phyloP scores from a whole-genome alignment of 768 basidiomycete genomes.

The Suillus weaverae region DNA sequence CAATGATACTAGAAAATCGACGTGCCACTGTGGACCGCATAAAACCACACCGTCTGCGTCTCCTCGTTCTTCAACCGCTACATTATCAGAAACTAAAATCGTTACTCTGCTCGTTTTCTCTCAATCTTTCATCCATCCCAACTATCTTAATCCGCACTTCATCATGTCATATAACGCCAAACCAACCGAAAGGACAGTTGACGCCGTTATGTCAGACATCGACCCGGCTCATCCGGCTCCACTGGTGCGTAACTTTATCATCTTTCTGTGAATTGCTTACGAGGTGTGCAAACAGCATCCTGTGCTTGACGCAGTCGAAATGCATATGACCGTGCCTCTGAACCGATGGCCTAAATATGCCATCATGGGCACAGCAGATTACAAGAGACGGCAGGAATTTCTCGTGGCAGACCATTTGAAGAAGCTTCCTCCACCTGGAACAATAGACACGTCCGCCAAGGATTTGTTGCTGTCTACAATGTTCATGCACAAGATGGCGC shows the following conservation, averaged over 20 bases:
- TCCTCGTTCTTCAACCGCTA: conserved; percentile 2
- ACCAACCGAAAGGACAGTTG: neutral
- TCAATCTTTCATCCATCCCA: conserved; percentile 6
- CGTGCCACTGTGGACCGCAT: conserved; percentile 31
- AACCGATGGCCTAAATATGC: neutral
- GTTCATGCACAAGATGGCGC: conserved; percentile 1
- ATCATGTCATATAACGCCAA: neutral
- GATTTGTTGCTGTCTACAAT: neutral
- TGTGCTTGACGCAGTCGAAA: conserved; percentile 3
- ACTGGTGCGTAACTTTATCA: neutral
- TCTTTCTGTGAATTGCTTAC: neutral
- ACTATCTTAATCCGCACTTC: neutral
- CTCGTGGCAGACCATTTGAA: conserved; percentile 1
- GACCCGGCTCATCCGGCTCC: neutral
- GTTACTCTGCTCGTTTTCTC: neutral
- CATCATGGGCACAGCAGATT: neutral
- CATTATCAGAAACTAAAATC: neutral
- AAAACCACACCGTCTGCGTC: conserved; percentile 20
- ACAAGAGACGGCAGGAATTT: conserved; percentile 3
- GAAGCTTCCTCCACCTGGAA: conserved; percentile 1
- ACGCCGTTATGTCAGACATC: neutral
- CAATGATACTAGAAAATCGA: conserved; percentile 28
- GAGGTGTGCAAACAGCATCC: neutral
- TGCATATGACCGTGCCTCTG: neutral
- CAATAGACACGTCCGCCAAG: conserved; percentile 1